Evolutionary conservation across 495 filamentous ascomycete species (phyloP), one percentile per base, ranked within the genome.

Genomic region (Barbatosphaeria neglecta): DNA sequence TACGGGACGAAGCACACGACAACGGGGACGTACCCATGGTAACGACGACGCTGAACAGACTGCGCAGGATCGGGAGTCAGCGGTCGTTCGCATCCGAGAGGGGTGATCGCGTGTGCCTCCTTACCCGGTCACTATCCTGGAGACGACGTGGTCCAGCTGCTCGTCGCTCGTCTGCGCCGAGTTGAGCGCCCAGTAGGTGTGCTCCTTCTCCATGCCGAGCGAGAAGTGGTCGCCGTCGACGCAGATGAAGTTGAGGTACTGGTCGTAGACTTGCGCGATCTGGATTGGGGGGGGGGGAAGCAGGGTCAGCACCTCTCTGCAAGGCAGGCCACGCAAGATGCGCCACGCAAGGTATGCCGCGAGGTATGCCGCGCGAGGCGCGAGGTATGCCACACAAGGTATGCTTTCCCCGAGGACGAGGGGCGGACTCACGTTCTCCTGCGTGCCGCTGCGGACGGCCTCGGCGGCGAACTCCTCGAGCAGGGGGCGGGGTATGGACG

Each of bases 171-270:
- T 90, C 55, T 87, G 81, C 9, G 83, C 82, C 61, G 90, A 96
- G 67, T 97, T 98, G 59, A 98, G 73, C 24, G 87, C 87, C 79
- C 87, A 90, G 63, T 97, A 99, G 23, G 86, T 75, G 44, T 76
- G 74, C 24, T 75, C 84, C 58, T 94, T 89, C 48, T 89, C 84
- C 67, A 97, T 80, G 2, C 87, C 87, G 39, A 99, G 68, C 56
- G 87, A 95, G 63, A 99, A 99, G 0, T 97, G 72, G 62, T 97
- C 92, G 2, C 92, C 90, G 64, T 99, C 93, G 15, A 82, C 84
- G 40, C 96, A 90, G 46, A 97, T 85, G 60, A 97, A 99, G 59
- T 99, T 99, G 33, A 99, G 75, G 49, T 97, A 96, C 58, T 99
- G 93, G 60, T 99, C 93, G 55, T 83, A 99, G 27, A 99, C 81